Evolutionary conservation across 306 rosid genomes (phyloP), one percentile per base, ranked within the genome.

Genomic region (Vicia sativa): DNA sequence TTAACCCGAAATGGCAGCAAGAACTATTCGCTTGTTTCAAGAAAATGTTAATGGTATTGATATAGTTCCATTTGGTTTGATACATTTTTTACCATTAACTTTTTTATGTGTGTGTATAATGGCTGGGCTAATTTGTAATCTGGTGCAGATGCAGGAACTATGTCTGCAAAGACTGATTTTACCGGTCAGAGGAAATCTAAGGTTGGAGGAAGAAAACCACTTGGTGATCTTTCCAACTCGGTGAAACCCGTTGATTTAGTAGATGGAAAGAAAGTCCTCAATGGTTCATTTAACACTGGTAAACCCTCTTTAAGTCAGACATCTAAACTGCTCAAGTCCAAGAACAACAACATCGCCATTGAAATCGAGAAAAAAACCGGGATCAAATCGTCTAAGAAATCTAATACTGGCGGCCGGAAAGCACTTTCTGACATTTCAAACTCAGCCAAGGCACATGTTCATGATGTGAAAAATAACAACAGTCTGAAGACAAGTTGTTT

Each of bases 361-460:
- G 61, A 64, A 28, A 71, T 41, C 18, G 69, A 57, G 65, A 68
- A 43, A 52, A 80, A 61, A 19, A 70, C 75, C 14, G 14, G 52
- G 34, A 25, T 62, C 41, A 85, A 82, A 52, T 76, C 68, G 61
- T 79, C 85, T 25, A 81, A 10, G 53, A 85, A 77, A 73, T 73
- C 69, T 63, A 77, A 59, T 62, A 72, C 76, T 25, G 61, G 71
- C 18, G 55, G 78, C 66, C 87, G 91, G 77, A 83, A 74, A 48
- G 85, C 85, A 0, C 93, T 87, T 48, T 61, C 78, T 61, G 93
- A 89, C 78, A 85, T 89, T 64, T 89, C 96, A 70, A 89, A 89
- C 77, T 67, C 83, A 0, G 73, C 35, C 50, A 77, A 88, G 54
- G 71, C 76, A 7, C 71, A 11, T 19, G 66, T 46, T 18, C 76